Base-by-base conservation (phyloP, 352 stramenopile species). In the Aphanomyces astaci region DNA sequence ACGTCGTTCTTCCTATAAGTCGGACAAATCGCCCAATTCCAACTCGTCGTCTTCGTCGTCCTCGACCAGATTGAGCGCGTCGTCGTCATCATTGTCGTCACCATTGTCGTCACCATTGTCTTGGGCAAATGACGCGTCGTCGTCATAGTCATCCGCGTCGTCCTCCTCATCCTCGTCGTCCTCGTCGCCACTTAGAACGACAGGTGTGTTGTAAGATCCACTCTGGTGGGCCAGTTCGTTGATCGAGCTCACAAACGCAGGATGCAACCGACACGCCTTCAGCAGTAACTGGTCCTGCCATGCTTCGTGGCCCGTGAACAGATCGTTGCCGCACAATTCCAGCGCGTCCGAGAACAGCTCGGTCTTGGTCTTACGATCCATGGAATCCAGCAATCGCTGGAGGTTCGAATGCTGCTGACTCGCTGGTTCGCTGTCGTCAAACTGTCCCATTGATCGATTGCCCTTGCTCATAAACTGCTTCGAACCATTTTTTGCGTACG, bases 401-500 rank as follows among this genome's bases (percentile, higher is more conserved):
- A 68, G 22, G 51, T 48, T 59, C 17, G 62, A 31, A n/a, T 51
- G 25, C 24, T 68, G 62, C 31, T 51, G 49, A 27, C 33, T 56
- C 15, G 49, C 22, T 4, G 60, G 48, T 19, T 51, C 30, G 31
- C 15, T 31, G 39, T 64, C 27, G 32, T 52, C 17, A 28, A 59
- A 59, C 30, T 59, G 51, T 1, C 51, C 30, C 25, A 28, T 30
- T 4, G 51, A 39, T 32, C 51, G 51, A 59, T 68, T 68, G 40
- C 39, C 62, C 17, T 68, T 68, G 15, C 49, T 68, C 62, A 68
- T 68, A 17, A 68, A 68, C 39, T 68, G 49, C 51, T 68, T 68
- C 3, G 62, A 51, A 28, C 49, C 48, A 24, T 59, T 68, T 51
- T 68, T 68, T 17, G 62, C 56, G 51, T 59, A 68, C 22, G 40